Evolutionary conservation across 495 filamentous ascomycete species (phyloP).

Genomic region (Cetradonia linearis): DNA sequence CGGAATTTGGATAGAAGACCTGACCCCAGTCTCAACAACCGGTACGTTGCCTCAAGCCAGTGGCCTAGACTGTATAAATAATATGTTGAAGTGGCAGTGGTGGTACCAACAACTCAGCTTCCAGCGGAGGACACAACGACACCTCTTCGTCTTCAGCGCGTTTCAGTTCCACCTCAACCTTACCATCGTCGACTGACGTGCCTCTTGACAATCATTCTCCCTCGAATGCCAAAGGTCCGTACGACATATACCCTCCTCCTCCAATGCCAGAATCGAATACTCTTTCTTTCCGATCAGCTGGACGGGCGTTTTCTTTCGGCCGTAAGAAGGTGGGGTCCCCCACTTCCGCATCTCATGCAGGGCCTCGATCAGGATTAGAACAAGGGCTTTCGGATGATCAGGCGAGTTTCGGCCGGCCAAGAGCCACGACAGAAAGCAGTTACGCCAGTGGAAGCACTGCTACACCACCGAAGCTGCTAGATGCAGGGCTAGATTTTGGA

Average conservation of each 20-base stretch:
- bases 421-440: constrained; percentile 47
- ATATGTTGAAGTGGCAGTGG: constrained; percentile 46
- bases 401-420: constrained; percentile 34
- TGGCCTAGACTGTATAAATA: constrained; percentile 26
- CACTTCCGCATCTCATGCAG: constrained; percentile 32
- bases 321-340: constrained; percentile 39
- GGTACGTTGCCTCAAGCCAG: constrained; percentile 33
- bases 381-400: constrained; percentile 25
- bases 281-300: constrained; percentile 53
- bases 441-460: constrained; percentile 47
- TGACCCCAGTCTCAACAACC: constrained; percentile 30
- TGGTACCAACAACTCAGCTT: constrained; percentile 53
- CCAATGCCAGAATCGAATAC: constrained; percentile 42
- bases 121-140: constrained; percentile 43
- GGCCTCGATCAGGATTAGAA: constrained; percentile 29
- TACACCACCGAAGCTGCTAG: constrained; percentile 58
- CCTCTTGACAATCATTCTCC: constrained; percentile 45
- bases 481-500: constrained; percentile 43
- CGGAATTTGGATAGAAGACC: constrained; percentile 32
- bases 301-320: constrained; percentile 70
- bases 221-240: constrained; percentile 39
- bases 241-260: constrained; percentile 50
- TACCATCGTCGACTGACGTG: constrained; percentile 60
- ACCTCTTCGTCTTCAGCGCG: constrained; percentile 53
- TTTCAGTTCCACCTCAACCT: constrained; percentile 62